phyloP scores from a whole-genome alignment of 148 eudicot genomes.

The Fagopyrum tataricum region DNA sequence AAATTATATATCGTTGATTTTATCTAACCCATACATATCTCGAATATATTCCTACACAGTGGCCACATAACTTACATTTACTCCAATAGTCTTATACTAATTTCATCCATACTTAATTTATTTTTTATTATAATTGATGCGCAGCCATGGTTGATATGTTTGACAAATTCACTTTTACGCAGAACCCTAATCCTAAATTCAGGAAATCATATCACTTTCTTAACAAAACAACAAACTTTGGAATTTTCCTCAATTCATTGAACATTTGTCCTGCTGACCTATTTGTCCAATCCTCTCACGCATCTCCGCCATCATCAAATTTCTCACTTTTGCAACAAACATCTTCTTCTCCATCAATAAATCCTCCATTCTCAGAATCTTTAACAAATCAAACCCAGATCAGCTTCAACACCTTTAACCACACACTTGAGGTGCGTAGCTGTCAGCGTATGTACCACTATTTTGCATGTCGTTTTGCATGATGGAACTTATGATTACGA shows the following conservation, averaged over 20 bases:
- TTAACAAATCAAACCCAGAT: neutral
- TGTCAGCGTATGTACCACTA: neutral
- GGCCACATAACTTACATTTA: too few relatives aligned
- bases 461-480: neutral
- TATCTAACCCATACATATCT: too few relatives aligned
- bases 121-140: too few relatives aligned
- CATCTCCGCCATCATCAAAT: slow-evolving; percentile 2
- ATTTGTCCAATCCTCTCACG: neutral
- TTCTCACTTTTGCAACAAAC: neutral
- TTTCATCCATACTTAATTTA: too few relatives aligned
- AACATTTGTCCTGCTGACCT: neutral
- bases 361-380: neutral
- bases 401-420: neutral
- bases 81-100: too few relatives aligned
- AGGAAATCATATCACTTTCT: too few relatives aligned
- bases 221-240: neutral
- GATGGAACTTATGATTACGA: neutral
- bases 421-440: neutral
- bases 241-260: neutral
- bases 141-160: too few relatives aligned
- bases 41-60: too few relatives aligned
- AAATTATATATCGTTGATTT: too few relatives aligned
- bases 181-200: too few relatives aligned
- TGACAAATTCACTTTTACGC: too few relatives aligned
- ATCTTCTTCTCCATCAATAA: neutral